A percentile compares a stretch with the other conserved stretches of the same genome.
These are phyloP conservation scores for Kazachstania sp. DNA, from an alignment of 1,139 yeast genomes.

Conservation along the genomic window DNA sequence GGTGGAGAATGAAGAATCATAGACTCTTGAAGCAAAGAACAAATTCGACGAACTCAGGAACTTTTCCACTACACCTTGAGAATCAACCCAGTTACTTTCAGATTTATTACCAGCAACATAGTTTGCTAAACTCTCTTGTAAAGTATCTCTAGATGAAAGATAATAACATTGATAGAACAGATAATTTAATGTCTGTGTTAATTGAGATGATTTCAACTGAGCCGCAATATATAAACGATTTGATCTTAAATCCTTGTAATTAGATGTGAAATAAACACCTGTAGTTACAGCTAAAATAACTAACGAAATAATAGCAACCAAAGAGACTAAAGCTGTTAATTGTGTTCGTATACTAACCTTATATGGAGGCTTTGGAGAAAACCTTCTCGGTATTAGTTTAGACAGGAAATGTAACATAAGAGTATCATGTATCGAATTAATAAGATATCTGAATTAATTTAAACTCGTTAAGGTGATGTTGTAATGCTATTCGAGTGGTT, in stretches of 20 bases:
- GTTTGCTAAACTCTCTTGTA: slow-evolving; percentile 52
- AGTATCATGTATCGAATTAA: neutral
- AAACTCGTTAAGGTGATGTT: neutral
- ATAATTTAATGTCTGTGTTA: slow-evolving; percentile 56
- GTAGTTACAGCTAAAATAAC: slow-evolving; percentile 69
- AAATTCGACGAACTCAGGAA: slow-evolving; percentile 55
- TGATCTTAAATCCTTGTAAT: slow-evolving; percentile 53
- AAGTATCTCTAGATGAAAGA: slow-evolving; percentile 53
- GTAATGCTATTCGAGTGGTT: too few species aligned
- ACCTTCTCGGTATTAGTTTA: neutral
- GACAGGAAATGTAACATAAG: neutral
- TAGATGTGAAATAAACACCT: slow-evolving; percentile 66
- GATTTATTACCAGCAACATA: slow-evolving; percentile 67
- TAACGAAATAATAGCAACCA: slow-evolving; percentile 69
- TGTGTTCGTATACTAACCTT: slow-evolving; percentile 47
- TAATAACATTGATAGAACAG: slow-evolving; percentile 64
- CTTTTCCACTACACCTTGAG: slow-evolving; percentile 41
- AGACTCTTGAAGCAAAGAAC: slow-evolving; percentile 59
- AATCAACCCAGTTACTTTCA: slow-evolving; percentile 39
- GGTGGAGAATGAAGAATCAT: slow-evolving; percentile 42
- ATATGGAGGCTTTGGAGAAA: slow-evolving; percentile 22
- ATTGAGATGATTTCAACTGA: slow-evolving; percentile 70
- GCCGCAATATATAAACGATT: slow-evolving; percentile 72
- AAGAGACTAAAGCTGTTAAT: slow-evolving; percentile 67
- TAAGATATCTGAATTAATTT: neutral